Evolutionary conservation across 345 rosid species (phyloP).

Genomic region (Firmiana major): DNA sequence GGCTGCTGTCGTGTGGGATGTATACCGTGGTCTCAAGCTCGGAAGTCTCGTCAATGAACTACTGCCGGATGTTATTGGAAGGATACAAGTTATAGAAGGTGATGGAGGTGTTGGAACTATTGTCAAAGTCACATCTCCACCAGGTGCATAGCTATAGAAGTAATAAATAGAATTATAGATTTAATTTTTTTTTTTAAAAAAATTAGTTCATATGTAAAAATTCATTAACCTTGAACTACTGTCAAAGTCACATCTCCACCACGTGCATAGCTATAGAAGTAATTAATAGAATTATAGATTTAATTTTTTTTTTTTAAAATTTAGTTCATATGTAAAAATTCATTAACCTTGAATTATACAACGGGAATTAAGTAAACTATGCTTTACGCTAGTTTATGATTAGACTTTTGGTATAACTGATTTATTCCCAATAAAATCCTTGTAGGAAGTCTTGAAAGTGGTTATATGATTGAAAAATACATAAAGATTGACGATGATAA

Average conservation of each 20-base stretch:
- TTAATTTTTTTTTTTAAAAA: too few species aligned
- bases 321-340: neutral
- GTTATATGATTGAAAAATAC: constrained; percentile 31
- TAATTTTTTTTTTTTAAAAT: too few species aligned
- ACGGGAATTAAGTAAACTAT: too few species aligned
- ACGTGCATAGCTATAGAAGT: too few species aligned
- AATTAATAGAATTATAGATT: too few species aligned
- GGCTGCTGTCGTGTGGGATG: constrained; percentile 25
- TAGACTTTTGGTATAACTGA: too few species aligned
- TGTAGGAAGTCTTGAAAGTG: constrained; percentile 25
- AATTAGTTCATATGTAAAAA: neutral
- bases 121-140: neutral
- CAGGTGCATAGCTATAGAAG: too few species aligned
- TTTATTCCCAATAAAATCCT: neutral
- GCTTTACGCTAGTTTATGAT: too few species aligned
- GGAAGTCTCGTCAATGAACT: constrained; percentile 25
- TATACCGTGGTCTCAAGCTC: constrained; percentile 26
- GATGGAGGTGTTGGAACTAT: constrained; percentile 43
- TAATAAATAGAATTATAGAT: too few species aligned
- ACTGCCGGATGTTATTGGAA: constrained; percentile 24
- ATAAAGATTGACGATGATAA: constrained; percentile 26
- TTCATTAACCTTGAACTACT: too few species aligned
- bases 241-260: neutral
- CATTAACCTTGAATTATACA: too few species aligned
- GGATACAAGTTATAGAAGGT: constrained; percentile 26